Evolutionary conservation across 2,329 filamentous ascomycete species (phyloP).

Genomic region (Exophiala calicioides): DNA sequence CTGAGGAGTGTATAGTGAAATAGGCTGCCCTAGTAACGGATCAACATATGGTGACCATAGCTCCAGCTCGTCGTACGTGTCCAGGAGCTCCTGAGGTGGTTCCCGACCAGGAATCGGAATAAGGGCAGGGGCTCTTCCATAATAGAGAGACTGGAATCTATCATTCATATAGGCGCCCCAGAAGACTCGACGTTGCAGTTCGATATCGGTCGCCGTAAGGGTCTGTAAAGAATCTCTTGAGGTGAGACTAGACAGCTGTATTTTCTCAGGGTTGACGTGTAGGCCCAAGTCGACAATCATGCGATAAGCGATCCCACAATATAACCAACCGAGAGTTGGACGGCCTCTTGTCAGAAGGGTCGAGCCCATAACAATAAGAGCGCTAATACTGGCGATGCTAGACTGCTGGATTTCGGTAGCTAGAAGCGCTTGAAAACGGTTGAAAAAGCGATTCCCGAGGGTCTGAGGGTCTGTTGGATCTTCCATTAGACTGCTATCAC

Average conservation of each 20-base stretch:
- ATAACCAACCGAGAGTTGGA: constrained; percentile 39
- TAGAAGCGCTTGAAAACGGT: neutral
- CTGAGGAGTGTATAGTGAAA: neutral
- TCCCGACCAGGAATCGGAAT: constrained; percentile 28
- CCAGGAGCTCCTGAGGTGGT: constrained; percentile 34
- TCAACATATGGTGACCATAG: constrained; percentile 31
- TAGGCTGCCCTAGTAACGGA: neutral
- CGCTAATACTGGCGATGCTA: neutral
- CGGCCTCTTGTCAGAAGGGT: constrained; percentile 24
- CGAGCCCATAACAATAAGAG: constrained; percentile 1
- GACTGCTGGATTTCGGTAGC: neutral
- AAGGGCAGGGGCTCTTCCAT: constrained; percentile 23
- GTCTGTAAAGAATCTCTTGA: neutral
- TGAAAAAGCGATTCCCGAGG: constrained; percentile 1
- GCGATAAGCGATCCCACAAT: constrained; percentile 41
- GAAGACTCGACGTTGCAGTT: constrained; percentile 37
- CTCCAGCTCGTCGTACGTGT: constrained; percentile 36
- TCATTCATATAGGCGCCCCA: constrained; percentile 38
- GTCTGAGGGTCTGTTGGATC: too few relatives aligned
- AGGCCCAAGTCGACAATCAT: constrained; percentile 44
- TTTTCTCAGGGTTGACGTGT: constrained; percentile 31
- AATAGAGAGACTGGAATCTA: constrained; percentile 23
- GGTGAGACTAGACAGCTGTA: neutral
- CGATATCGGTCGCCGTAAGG: constrained; percentile 28
- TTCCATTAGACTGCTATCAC: too few relatives aligned